phyloP scores from a whole-genome alignment of 768 basidiomycete genomes.

The Podaxis sp. region DNA sequence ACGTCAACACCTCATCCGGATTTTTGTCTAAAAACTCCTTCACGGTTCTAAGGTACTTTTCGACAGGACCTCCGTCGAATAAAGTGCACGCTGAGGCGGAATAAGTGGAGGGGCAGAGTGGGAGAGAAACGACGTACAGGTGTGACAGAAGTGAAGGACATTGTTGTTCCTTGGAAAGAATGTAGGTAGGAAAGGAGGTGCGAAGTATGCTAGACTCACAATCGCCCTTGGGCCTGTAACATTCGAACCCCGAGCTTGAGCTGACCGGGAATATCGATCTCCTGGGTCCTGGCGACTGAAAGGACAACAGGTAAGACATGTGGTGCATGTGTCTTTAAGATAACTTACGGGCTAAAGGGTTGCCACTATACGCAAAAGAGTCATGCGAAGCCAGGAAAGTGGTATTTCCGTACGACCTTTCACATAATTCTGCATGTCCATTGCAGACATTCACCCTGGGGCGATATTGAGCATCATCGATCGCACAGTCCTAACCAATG shows the following conservation, averaged over 20 bases:
- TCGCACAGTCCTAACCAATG: not conserved
- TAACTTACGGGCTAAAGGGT: slow-evolving; percentile 46
- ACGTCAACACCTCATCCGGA: slow-evolving; percentile 62
- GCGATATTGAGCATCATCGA: not conserved
- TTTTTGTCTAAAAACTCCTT: slow-evolving; percentile 56
- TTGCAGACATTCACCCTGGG: slow-evolving; percentile 54
- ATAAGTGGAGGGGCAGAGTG: not conserved
- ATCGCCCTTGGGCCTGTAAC: slow-evolving; percentile 55
- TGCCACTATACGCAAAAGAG: slow-evolving; percentile 49
- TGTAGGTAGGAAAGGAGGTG: not conserved
- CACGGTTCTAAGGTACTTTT: slow-evolving; percentile 48
- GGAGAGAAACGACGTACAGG: slow-evolving; percentile 38
- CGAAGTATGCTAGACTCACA: slow-evolving; percentile 24
- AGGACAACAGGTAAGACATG: not conserved
- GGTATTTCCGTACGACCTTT: slow-evolving; percentile 51
- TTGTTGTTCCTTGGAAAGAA: slow-evolving; percentile 26
- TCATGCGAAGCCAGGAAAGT: slow-evolving; percentile 53
- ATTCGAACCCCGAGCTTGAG: slow-evolving; percentile 48
- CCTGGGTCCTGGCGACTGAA: slow-evolving; percentile 47
- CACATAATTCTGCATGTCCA: slow-evolving; percentile 61
- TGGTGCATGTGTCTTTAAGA: not conserved
- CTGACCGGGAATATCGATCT: slow-evolving; percentile 45
- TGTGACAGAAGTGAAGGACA: slow-evolving; percentile 65
- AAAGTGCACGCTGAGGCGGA: slow-evolving; percentile 28
- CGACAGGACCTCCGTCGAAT: slow-evolving; percentile 53